A percentile compares a stretch with the other conserved stretches of the same genome.
Evolutionary conservation across 2,329 filamentous ascomycete species (phyloP).

Genomic region (Ambrosiella cleistominuta): DNA sequence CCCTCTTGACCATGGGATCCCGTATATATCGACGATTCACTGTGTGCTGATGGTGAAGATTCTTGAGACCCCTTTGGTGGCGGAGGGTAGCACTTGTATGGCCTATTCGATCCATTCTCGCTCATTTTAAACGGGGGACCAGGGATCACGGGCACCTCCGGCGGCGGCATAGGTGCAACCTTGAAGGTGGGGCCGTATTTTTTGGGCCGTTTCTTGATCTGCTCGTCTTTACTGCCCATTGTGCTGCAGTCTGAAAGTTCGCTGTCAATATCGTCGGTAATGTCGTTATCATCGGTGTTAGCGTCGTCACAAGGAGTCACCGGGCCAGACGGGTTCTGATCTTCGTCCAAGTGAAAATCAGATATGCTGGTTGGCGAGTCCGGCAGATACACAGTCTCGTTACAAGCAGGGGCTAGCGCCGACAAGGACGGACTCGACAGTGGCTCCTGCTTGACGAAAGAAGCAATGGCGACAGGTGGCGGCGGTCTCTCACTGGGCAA

Average conservation of each 20-base stretch:
- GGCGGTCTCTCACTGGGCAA: conserved; percentile 1
- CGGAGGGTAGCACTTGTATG: conserved; percentile 11
- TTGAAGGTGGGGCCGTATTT: conserved; percentile 13
- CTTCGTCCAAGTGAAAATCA: conserved; percentile 5
- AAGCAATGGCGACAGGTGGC: conserved; percentile 5
- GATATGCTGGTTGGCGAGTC: conserved; percentile 10
- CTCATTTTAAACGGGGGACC: conserved; percentile 13
- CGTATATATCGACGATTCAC: neutral
- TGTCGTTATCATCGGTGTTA: neutral
- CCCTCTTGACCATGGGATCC: neutral
- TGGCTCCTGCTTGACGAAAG: neutral
- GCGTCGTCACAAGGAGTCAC: neutral
- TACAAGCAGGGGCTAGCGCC: neutral
- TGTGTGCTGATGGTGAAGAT: neutral
- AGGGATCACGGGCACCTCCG: conserved; percentile 11
- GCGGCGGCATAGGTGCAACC: conserved; percentile 11
- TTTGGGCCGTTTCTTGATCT: conserved; percentile 10
- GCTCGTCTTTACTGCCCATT: conserved; percentile 10
- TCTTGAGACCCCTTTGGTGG: conserved; percentile 1
- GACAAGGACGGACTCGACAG: conserved; percentile 2
- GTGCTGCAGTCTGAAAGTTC: neutral
- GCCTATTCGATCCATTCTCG: conserved; percentile 12
- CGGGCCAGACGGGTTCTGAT: neutral
- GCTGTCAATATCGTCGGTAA: neutral
- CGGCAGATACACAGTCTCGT: conserved; percentile 1